These are phyloP conservation scores for Corylus avellana DNA, from an alignment of 306 rosid species.

Conservation along the genomic window DNA sequence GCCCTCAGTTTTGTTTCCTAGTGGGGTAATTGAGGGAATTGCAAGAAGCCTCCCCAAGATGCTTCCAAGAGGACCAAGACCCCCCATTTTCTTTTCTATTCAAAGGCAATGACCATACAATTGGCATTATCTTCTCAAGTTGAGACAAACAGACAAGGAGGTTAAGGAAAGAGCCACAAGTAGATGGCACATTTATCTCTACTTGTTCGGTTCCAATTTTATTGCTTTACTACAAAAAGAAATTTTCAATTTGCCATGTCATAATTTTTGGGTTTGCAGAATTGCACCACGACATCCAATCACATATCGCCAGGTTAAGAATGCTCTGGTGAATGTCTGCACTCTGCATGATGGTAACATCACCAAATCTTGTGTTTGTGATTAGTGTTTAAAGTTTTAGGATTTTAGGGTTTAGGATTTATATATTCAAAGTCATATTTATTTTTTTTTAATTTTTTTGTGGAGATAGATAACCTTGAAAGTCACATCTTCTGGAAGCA, in stretches of 20 bases:
- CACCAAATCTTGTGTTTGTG: no score
- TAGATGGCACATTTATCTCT: constrained; percentile 48
- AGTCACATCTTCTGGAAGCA: no score
- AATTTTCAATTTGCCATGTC: no score
- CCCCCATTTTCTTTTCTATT: constrained; percentile 42
- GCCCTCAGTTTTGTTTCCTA: constrained; percentile 46
- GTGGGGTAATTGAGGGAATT: constrained; percentile 49
- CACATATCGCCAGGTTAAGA: neutral
- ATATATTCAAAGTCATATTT: no score
- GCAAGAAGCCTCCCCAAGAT: constrained; percentile 36
- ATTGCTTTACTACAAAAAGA: no score
- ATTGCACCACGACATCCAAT: neutral
- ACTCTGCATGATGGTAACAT: no score
- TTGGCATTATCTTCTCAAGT: constrained; percentile 53
- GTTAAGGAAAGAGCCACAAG: constrained; percentile 49
- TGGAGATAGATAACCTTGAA: no score
- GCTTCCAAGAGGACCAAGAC: constrained; percentile 34
- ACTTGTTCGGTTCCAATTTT: constrained; percentile 24
- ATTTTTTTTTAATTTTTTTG: no score
- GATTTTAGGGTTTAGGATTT: no score
- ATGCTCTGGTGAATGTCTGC: no score
- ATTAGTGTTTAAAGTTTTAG: no score
- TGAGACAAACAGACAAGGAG: constrained; percentile 54
- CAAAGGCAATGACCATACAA: constrained; percentile 48
- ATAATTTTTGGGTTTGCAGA: neutral